Conservation (phyloP, 2,329 filamentous ascomycete species). For the Diaporthe ilicicola region DNA sequence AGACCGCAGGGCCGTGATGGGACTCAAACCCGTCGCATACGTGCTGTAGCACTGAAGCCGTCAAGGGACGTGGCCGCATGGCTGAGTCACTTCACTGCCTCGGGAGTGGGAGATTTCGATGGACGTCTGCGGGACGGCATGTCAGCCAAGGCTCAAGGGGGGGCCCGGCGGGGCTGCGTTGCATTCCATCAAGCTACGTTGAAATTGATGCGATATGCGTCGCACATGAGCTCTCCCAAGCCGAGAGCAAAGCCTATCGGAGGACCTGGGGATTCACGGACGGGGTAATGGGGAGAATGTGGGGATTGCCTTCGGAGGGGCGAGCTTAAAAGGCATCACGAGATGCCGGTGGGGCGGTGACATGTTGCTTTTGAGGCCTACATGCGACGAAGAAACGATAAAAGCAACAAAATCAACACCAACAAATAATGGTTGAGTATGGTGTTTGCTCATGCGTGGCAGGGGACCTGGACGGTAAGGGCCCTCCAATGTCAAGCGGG, state of each 20-base stretch:
- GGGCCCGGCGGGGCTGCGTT: constrained; percentile 6
- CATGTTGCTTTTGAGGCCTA: background rate
- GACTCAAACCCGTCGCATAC: background rate
- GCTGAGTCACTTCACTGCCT: background rate
- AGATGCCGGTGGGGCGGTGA: background rate
- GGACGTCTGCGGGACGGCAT: too few species aligned
- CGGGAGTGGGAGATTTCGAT: background rate
- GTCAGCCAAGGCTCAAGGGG: background rate
- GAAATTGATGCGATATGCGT: background rate
- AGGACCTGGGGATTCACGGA: background rate
- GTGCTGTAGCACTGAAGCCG: background rate
- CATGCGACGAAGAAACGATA: background rate
- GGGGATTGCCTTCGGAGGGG: background rate
- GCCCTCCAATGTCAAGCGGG: too few species aligned
- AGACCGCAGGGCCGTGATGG: background rate
- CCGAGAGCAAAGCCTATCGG: background rate
- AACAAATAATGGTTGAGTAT: too few species aligned
- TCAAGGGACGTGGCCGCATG: background rate
- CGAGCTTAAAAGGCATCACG: constrained; percentile 2
- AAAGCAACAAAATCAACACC: background rate
- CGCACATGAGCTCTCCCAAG: background rate
- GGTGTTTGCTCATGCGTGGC: background rate
- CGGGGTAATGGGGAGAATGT: background rate
- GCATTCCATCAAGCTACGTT: background rate
- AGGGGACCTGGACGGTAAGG: too few species aligned